Conservation (phyloP, 768 basidiomycete species). For the Agrocybe pediades region DNA sequence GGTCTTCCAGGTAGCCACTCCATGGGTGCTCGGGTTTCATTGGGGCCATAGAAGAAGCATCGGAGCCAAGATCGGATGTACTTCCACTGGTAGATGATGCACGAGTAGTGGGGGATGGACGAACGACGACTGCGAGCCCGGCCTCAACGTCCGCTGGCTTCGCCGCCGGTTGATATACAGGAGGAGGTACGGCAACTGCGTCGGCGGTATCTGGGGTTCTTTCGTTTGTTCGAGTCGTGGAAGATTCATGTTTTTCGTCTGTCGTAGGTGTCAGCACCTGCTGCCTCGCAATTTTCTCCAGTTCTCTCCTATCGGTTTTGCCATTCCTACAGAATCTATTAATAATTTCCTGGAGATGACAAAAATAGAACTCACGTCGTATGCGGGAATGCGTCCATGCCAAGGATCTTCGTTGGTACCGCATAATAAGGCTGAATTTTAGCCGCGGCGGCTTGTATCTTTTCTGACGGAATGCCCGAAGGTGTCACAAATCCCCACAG, state of each 20-base stretch:
- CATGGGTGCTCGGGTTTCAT: slow-evolving; percentile 42
- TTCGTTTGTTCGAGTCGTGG: no score
- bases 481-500: slow-evolving; percentile 62
- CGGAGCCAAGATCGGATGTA: slow-evolving; percentile 23
- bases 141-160: slow-evolving; percentile 11
- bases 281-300: slow-evolving; percentile 38
- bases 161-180: slow-evolving; percentile 12
- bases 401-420: slow-evolving; percentile 47
- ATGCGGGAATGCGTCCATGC: slow-evolving; percentile 49
- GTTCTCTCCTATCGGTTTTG: slow-evolving; percentile 50
- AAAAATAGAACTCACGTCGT: slow-evolving; percentile 41
- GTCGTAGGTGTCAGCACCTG: no score
- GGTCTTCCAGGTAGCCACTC: slow-evolving; percentile 55
- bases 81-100: background rate
- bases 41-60: slow-evolving; percentile 26
- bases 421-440: slow-evolving; percentile 63
- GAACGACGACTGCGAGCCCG: slow-evolving; percentile 3
- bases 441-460: slow-evolving; percentile 45
- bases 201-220: background rate
- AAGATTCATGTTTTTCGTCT: no score
- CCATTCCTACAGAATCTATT: slow-evolving; percentile 36
- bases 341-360: background rate
- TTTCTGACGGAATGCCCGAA: slow-evolving; percentile 30
- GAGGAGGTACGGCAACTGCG: slow-evolving; percentile 13
- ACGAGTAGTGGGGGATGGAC: slow-evolving; percentile 9